Base-by-base conservation (phyloP, 2,329 filamentous ascomycete genomes). In the Phialocephala subalpina region DNA sequence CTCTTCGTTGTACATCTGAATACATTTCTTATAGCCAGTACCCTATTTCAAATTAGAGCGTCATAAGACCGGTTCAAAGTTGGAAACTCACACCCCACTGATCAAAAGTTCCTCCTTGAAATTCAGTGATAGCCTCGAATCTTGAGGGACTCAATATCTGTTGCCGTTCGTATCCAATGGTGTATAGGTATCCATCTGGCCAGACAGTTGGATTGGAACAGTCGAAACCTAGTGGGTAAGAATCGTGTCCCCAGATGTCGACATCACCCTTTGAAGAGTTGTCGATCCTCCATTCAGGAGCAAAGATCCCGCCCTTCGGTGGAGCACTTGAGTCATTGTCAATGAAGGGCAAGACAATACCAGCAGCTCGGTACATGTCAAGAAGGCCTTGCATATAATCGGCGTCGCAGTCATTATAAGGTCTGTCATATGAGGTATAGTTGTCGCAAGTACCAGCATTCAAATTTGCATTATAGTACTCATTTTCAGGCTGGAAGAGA, bases 401-500 rank as follows among this genome's bases (percentile, higher is more conserved):
- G 0, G 82, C 81, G 70, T 92, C 89, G 89, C 68, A 90, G 91
- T 25, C 53, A 29, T 20, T 1, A 42, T 38, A 57, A 57, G 55
- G 33, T 38, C 33, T 57, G 18, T 42, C 38, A 42, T 42, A 42
- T 42, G 38, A 42, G 38, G 38, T 42, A 42, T 42, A 42, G 38
- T 42, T 42, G 38, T 42, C 12, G 38, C 38, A 42, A 42, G 38
- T 42, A 42, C 38, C 38, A 42, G 38, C 18, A 42, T 42, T 42
- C 38, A 42, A 42, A 42, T 42, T 42, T 42, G 38, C 38, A 42
- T 38, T 38, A 57, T 84, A 88, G 74, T 94, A 93, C 76, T 95
- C 92, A 68, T 95, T 95, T 76, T 96, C 92, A 0, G 90, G 89
- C 76, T 96, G 92, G 49, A 91, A 84, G 1, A 94, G 79, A 65